These are phyloP conservation scores for Neofusicoccum umdonicola DNA, from an alignment of 2,329 filamentous ascomycete genomes.

Conservation along the genomic window DNA sequence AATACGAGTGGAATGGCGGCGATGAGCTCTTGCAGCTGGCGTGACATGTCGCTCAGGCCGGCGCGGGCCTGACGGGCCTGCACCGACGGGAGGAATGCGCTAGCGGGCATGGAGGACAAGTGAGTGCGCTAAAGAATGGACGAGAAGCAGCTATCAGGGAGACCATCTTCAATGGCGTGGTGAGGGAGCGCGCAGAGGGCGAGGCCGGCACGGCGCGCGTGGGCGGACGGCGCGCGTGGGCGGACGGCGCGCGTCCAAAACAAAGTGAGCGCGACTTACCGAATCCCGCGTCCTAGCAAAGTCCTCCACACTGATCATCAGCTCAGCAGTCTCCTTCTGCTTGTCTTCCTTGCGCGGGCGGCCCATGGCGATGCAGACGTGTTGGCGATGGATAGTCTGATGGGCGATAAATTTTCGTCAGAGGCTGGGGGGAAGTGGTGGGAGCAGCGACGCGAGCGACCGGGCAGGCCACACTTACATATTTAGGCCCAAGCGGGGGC, in stretches of 20 bases:
- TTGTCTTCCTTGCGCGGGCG: conserved; percentile 23
- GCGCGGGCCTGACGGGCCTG: conserved; percentile 16
- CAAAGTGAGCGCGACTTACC: conserved; percentile 55
- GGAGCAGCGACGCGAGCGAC: conserved; percentile 4
- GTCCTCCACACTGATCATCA: conserved; percentile 64
- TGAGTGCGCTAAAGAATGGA: conserved; percentile 11
- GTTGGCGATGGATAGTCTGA: background rate
- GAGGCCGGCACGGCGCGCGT: conserved; percentile 18
- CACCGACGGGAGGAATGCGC: background rate
- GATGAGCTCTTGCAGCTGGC: conserved; percentile 22
- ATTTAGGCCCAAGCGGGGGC: background rate
- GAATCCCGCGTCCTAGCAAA: conserved; percentile 78
- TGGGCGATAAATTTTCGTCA: background rate
- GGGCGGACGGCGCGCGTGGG: conserved; percentile 18
- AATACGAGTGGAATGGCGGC: conserved; percentile 18
- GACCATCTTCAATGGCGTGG: conserved; percentile 10
- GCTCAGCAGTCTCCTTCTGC: conserved; percentile 33
- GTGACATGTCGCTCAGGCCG: conserved; percentile 14
- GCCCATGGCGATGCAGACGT: conserved; percentile 12
- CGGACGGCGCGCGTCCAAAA: conserved; percentile 19
- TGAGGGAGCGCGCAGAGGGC: background rate
- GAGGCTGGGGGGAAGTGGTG: background rate
- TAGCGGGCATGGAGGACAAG: background rate
- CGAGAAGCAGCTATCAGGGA: background rate
- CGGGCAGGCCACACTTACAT: background rate